Percentiles rank a stretch among this genome's conserved stretches.
Conservation (phyloP, 257 asterid species). For the Solanum pinnatisectum region DNA sequence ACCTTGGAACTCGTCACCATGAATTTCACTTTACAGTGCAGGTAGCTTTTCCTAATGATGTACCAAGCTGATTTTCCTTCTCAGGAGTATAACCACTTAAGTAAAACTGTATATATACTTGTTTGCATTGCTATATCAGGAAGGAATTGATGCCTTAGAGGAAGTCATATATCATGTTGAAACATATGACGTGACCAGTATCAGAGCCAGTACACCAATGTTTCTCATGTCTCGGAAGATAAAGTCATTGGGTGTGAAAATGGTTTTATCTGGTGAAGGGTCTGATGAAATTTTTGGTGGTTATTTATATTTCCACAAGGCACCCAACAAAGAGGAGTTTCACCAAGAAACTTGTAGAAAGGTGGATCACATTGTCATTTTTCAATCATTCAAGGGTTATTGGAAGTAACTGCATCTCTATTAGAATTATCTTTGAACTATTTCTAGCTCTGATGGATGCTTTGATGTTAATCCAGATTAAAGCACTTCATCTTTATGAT, state of each 20-base stretch:
- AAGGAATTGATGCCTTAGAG: slow-evolving; percentile 94
- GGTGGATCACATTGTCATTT: slow-evolving; percentile 28
- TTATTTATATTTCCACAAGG: slow-evolving; percentile 73
- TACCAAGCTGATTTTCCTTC: neutral
- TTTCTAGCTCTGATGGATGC: neutral
- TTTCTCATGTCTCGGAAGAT: slow-evolving; percentile 46
- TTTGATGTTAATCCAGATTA: slow-evolving; percentile 44
- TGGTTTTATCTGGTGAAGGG: slow-evolving; percentile 99
- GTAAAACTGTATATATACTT: neutral
- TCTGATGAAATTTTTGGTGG: slow-evolving; percentile 98
- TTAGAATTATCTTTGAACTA: neutral
- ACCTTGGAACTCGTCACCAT: slow-evolving; percentile 93
- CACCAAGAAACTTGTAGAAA: slow-evolving; percentile 93
- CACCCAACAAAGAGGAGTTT: slow-evolving; percentile 91
- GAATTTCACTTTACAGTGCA: slow-evolving; percentile 94
- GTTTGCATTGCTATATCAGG: slow-evolving; percentile 36
- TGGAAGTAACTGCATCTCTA: neutral
- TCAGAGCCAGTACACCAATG: slow-evolving; percentile 85
- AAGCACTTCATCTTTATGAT: slow-evolving; percentile 97
- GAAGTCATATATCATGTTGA: slow-evolving; percentile 93
- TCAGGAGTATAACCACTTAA: neutral
- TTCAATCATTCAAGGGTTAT: neutral
- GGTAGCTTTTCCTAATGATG: slow-evolving; percentile 27
- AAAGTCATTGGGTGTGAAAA: slow-evolving; percentile 89
- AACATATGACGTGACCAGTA: slow-evolving; percentile 95